Percentiles rank a stretch among this genome's conserved stretches.
phyloP scores from a whole-genome alignment of 345 rosid genomes.

The Murraya paniculata region DNA sequence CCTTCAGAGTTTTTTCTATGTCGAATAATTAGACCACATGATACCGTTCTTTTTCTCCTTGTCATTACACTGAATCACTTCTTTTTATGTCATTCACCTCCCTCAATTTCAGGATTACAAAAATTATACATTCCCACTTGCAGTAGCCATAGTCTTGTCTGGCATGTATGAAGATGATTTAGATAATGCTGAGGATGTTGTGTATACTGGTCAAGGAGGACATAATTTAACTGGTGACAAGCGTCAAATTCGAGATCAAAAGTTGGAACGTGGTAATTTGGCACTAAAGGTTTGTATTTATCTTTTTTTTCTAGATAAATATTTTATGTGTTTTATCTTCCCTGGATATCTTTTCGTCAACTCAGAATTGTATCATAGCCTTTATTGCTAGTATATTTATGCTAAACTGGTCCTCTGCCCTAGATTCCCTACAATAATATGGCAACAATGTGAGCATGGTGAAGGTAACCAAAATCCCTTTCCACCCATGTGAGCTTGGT shows the following conservation, averaged over 20 bases:
- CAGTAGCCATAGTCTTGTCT: constrained; percentile 71
- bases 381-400: neutral
- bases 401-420: neutral
- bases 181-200: constrained; percentile 86
- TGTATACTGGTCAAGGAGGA: constrained; percentile 97
- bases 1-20: neutral
- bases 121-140: constrained; percentile 59
- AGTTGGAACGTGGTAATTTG: constrained; percentile 72
- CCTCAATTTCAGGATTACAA: constrained; percentile 43
- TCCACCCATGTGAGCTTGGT: too few relatives aligned
- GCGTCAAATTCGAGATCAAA: constrained; percentile 78
- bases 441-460: neutral
- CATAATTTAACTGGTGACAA: constrained; percentile 76
- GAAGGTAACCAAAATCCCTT: too few relatives aligned
- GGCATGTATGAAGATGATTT: constrained; percentile 97
- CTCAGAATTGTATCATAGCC: neutral
- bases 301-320: neutral
- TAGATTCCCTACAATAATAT: neutral
- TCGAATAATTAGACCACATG: neutral
- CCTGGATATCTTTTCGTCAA: neutral
- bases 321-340: neutral
- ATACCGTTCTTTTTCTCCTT: neutral
- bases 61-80: neutral
- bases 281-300: constrained; percentile 74
- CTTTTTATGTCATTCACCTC: neutral